Base-by-base conservation (phyloP, 768 basidiomycete species). In the Lactarius trivialis region DNA sequence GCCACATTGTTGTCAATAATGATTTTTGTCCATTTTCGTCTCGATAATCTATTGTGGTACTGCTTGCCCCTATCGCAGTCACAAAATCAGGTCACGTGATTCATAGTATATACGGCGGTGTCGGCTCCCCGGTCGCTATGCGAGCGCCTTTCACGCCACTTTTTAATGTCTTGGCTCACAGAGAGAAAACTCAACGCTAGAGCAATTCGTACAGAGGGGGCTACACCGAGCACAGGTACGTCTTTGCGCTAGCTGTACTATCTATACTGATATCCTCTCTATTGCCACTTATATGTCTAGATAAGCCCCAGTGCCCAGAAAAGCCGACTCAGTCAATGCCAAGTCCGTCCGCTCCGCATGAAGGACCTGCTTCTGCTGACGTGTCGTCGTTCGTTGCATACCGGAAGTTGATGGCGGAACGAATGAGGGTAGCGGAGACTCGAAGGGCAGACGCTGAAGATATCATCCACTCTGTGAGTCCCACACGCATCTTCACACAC, bases 381-480 rank as follows among this genome's bases (percentile, higher is more conserved):
- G 36, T 0, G 0, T 48, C 51, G 0, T 48, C 51, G 17, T 63
- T 58, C 36, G 21, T 21, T 11, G 39, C 11, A 36, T 57, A 63
- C 28, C 34, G 58, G 34, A 30, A 14, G 21, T 37, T 24, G 8
- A 19, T 48, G 45, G 34, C 30, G 6, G 43, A 54, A 8, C 36
- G 28, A 53, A 2, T 53, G 8, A 45, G 17, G 28, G 36, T 30
- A 26, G 61, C 11, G 12, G 61, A 53, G 1, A 32, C 15, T 7
- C 61, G 28, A 19, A 58, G 52, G 21, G 61, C 52, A 3, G 56
- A 63, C 7, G 36, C 43, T 7, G 11, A 63, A 17, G 56, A 58
- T 21, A 45, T 63, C 19, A 56, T 58, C 24, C 17, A 58, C n/a
- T 63, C 53, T 26, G 61, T 63, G 17, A 3, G 61, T 48, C 19